phyloP scores from a whole-genome alignment of 2,329 filamentous ascomycete species.

The Exutisphaerella laricina region DNA sequence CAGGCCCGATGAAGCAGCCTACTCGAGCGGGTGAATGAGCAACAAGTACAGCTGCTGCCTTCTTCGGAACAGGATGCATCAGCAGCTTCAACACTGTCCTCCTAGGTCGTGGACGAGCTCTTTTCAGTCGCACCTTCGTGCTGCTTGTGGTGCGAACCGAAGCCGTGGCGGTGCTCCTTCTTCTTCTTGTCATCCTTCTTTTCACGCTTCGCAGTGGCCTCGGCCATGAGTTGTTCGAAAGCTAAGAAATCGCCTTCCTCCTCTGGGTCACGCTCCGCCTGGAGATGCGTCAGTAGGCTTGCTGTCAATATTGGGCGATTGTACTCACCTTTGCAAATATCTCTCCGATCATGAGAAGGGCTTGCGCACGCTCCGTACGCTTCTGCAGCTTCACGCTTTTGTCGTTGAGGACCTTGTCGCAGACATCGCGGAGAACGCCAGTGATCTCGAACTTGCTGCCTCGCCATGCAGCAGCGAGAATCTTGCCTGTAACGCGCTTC shows the following conservation, averaged over 20 bases:
- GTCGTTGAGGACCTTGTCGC: slow-evolving; percentile 76
- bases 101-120: no score
- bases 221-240: slow-evolving; percentile 95
- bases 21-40: no score
- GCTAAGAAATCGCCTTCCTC: slow-evolving; percentile 93
- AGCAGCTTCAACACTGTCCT: no score
- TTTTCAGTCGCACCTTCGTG: no score
- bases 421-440: slow-evolving; percentile 89
- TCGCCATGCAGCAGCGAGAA: slow-evolving; percentile 91
- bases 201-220: slow-evolving; percentile 93
- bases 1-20: no score
- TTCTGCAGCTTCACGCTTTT: slow-evolving; percentile 76
- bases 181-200: slow-evolving; percentile 68
- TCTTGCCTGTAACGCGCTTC: slow-evolving; percentile 93
- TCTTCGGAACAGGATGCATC: no score
- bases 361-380: slow-evolving; percentile 84
- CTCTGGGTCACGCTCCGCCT: slow-evolving; percentile 85
- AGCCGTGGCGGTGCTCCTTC: slow-evolving; percentile 45
- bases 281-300: slow-evolving; percentile 8
- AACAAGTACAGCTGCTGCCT: no score
- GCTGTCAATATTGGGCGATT: not conserved
- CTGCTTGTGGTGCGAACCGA: slow-evolving; percentile 11
- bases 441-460: slow-evolving; percentile 98
- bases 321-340: slow-evolving; percentile 74
- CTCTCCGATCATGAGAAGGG: slow-evolving; percentile 79